Conservation (phyloP, 139 green algal species). For the Chlorella sp. region DNA sequence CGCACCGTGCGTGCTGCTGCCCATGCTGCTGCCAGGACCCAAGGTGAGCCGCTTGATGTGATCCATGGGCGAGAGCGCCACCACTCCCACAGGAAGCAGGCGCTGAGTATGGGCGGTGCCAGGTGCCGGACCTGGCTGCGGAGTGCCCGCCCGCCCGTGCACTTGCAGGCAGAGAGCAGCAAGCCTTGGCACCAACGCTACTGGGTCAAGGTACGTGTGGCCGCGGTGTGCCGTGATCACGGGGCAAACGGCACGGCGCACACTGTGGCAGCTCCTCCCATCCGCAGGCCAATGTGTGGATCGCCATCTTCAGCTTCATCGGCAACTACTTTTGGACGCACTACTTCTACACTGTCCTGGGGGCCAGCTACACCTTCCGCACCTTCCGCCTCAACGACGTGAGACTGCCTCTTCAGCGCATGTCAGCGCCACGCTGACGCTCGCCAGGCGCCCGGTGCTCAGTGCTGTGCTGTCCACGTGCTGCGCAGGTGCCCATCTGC, state of each 20-base stretch:
- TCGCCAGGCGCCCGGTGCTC: too few species aligned
- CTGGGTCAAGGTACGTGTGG: conserved; percentile 81
- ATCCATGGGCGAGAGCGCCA: neutral
- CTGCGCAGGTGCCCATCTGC: conserved; percentile 79
- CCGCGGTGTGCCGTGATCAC: neutral
- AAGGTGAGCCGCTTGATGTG: conserved; percentile 23
- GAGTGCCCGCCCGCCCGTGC: neutral
- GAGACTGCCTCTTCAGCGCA: too few species aligned
- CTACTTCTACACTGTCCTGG: conserved; percentile 95
- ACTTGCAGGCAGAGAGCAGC: conserved; percentile 56
- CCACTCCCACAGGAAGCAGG: neutral
- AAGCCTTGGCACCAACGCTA: conserved; percentile 72
- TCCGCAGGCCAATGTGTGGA: conserved; percentile 90
- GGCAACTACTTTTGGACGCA: conserved; percentile 99
- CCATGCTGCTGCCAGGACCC: conserved; percentile 58
- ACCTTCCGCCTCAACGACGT: conserved; percentile 77
- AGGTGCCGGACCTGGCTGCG: neutral
- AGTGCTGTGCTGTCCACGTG: too few species aligned
- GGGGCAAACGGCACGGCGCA: neutral
- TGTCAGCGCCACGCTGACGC: too few species aligned
- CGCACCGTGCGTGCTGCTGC: conserved; percentile 72
- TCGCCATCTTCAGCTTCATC: conserved; percentile 93
- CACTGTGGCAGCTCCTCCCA: neutral
- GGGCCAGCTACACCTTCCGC: conserved; percentile 89
- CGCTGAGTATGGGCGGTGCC: neutral